Evolutionary conservation across 2,329 filamentous ascomycete species (phyloP), one percentile per base, ranked within the genome.

Genomic region (Rhynchosporium secalis): DNA sequence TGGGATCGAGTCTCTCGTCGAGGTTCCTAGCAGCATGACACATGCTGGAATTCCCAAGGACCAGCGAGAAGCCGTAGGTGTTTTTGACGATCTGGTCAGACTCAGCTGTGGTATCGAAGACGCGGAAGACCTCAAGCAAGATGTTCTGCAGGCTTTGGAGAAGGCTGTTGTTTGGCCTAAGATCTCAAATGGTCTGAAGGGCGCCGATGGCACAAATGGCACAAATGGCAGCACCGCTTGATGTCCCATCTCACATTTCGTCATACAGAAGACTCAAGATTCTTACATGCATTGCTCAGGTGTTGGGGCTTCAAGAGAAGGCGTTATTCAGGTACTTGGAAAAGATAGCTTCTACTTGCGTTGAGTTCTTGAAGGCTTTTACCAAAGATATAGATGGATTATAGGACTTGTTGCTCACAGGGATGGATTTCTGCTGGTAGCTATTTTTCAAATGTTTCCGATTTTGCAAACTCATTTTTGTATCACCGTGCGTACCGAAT

Each of bases 21-120:
- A 99, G 79, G 86, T 99, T 2, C 95, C 95, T 28, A 91, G 90
- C 71, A 91, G 87, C 78, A 99, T 99, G 95, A 99, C 95, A 20
- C 95, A 99, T 77, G 91, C 92, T 29, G 95, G 94, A 63, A 99
- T 99, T 68, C 95, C 95, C 56, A 86, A 84, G 75, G 92, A 92
- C 65, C 87, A 96, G 80, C 84, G 95, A 62, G 95, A 99, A 82
- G 89, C 88, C 3, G 92, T 95, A 0, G 95, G 95, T 65, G 92
- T 99, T 38, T 98, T 88, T 73, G 95, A 99, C 74, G 95, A 99
- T 76, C 83, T 99, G 7, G 91, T 99, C 36, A 85, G 95, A 68
- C 82, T 99, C 64, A 96, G 92, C 82, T 97, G 92, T 75, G 95
- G 95, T 72, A 86, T 99, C 60, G 95, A 99, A 79, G 95, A 99